phyloP scores from a whole-genome alignment of 2,329 filamentous ascomycete species.

The Colletotrichum eleusines region DNA sequence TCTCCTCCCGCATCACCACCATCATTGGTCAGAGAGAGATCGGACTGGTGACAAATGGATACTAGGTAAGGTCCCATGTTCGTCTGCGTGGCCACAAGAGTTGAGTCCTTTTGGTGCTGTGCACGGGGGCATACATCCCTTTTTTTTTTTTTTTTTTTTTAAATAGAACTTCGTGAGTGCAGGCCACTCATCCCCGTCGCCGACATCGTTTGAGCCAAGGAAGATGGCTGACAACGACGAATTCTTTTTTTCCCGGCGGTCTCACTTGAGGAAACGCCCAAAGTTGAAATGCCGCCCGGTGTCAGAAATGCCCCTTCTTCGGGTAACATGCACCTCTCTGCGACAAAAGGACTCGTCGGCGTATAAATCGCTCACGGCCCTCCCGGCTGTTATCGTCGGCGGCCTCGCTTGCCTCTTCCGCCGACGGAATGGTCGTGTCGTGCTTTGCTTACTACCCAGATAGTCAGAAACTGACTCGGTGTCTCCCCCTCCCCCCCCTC shows the following conservation, averaged over 20 bases:
- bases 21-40: neutral
- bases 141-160: neutral
- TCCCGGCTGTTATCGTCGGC: neutral
- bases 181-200: neutral
- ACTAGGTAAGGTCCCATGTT: neutral
- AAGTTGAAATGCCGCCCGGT: conserved; percentile 23
- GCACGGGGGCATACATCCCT: neutral
- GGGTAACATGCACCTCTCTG: conserved; percentile 12
- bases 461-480: conserved; percentile 1
- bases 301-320: conserved; percentile 8
- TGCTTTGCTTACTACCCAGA: conserved; percentile 14
- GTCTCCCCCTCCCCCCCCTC: neutral
- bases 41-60: no score
- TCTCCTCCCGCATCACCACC: neutral
- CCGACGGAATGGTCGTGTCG: neutral
- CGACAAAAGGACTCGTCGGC: neutral
- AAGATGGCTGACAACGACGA: neutral
- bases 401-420: conserved; percentile 22
- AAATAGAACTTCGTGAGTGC: neutral
- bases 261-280: neutral
- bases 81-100: neutral
- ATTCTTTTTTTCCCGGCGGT: neutral
- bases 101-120: neutral
- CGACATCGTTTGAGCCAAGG: neutral
- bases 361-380: conserved; percentile 15